Evolutionary conservation across 495 filamentous ascomycete genomes (phyloP).

Genomic region (Hypoxylon fragiforme): DNA sequence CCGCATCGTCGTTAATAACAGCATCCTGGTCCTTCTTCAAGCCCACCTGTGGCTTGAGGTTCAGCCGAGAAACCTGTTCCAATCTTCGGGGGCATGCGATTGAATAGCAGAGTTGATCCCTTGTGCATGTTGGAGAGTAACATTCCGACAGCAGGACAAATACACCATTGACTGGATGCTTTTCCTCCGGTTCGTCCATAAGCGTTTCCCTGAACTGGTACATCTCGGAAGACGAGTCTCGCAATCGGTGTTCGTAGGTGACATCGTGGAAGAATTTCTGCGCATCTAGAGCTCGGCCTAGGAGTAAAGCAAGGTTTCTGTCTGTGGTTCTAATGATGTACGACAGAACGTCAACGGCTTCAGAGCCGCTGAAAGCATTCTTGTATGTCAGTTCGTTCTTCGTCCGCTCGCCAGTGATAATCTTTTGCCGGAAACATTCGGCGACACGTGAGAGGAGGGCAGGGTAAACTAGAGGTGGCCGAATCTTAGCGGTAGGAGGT

Average conservation of each 20-base stretch:
- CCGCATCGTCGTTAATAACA: constrained; percentile 72
- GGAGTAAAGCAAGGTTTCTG: constrained; percentile 86
- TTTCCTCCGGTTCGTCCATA: constrained; percentile 77
- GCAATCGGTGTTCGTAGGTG: constrained; percentile 92
- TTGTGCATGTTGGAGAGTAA: constrained; percentile 96
- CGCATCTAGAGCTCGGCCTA: constrained; percentile 93
- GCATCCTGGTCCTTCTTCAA: constrained; percentile 80
- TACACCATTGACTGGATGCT: constrained; percentile 85
- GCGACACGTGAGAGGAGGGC: constrained; percentile 89
- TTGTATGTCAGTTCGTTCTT: constrained; percentile 99
- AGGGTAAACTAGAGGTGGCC: constrained; percentile 85
- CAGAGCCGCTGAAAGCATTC: constrained; percentile 89
- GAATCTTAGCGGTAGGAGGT: constrained; percentile 54
- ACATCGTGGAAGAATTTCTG: constrained; percentile 99
- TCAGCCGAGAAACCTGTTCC: constrained; percentile 91
- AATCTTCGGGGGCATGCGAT: constrained; percentile 94
- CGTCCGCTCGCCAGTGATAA: constrained; percentile 77
- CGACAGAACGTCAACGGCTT: constrained; percentile 92
- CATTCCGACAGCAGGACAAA: constrained; percentile 96
- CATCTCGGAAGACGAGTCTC: constrained; percentile 87
- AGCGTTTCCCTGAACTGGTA: constrained; percentile 96
- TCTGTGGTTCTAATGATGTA: constrained; percentile 97
- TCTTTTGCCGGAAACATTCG: constrained; percentile 85
- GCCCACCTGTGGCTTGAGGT: constrained; percentile 87
- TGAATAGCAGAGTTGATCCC: constrained; percentile 94